phyloP scores from a whole-genome alignment of 306 rosid genomes.

The Astragalus glycyphyllos region DNA sequence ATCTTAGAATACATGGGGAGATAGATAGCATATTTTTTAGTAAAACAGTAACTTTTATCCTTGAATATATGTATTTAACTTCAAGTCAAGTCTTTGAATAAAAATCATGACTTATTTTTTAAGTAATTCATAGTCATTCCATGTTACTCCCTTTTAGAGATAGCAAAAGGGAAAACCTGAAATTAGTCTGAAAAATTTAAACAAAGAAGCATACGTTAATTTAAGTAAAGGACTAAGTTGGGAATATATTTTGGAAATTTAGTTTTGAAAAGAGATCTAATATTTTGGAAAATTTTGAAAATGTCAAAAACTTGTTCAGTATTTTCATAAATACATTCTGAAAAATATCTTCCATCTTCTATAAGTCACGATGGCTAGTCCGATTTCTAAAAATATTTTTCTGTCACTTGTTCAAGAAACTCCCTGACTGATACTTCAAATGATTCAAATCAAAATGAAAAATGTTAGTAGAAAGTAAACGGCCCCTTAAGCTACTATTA shows the following conservation, averaged over 20 bases:
- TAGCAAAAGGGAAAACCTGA: not conserved
- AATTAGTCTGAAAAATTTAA: not conserved
- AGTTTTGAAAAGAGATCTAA: not conserved
- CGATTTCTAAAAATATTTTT: no score
- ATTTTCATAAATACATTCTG: no score
- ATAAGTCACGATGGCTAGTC: no score
- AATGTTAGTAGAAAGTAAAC: no score
- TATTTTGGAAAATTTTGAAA: no score
- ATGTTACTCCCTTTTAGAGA: not conserved
- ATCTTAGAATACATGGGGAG: not conserved
- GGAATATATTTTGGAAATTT: not conserved
- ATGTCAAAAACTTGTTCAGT: no score
- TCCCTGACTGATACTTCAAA: no score
- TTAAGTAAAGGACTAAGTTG: not conserved
- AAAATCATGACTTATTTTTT: not conserved
- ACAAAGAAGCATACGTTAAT: not conserved
- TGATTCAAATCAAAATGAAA: no score
- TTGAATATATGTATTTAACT: slow-evolving; percentile 9
- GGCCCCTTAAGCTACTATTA: not conserved
- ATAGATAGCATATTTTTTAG: not conserved
- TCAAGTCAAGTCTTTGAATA: not conserved
- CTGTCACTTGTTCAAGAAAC: no score
- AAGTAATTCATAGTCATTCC: not conserved
- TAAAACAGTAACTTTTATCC: not conserved
- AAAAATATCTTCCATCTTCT: no score